phyloP scores from a whole-genome alignment of 1,284 basidiomycete genomes.

The Ceratorhiza oryzae-sativae region DNA sequence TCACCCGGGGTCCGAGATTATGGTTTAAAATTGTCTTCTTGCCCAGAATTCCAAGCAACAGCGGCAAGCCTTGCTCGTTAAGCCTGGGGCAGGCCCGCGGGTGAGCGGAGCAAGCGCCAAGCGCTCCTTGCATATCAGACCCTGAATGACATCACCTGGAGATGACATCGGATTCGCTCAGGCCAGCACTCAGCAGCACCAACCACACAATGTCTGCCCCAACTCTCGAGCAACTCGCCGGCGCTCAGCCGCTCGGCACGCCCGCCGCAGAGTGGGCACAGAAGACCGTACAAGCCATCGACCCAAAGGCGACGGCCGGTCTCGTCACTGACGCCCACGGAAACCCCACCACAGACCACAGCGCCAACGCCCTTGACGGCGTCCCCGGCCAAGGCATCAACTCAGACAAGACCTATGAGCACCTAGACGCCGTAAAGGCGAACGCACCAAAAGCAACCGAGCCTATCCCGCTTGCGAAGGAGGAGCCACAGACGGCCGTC shows the following conservation, averaged over 20 bases:
- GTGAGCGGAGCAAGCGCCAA: not conserved
- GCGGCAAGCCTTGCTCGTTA: too few species aligned
- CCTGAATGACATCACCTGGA: conserved; percentile 20
- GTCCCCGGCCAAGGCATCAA: conserved; percentile 13
- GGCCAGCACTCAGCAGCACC: not conserved
- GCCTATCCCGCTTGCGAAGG: not conserved
- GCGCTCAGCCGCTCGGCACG: conserved; percentile 12
- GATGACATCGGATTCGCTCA: conserved; percentile 1
- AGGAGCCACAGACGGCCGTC: not conserved
- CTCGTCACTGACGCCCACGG: conserved; percentile 28
- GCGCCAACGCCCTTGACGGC: conserved; percentile 6
- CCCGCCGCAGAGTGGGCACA: conserved; percentile 37
- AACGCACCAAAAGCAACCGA: conserved; percentile 11
- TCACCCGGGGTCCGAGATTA: too few species aligned
- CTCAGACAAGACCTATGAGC: conserved; percentile 7
- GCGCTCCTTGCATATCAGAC: not conserved
- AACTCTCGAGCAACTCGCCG: not conserved
- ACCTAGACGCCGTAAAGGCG: not conserved
- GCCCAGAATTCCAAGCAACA: too few species aligned
- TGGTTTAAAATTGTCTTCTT: too few species aligned
- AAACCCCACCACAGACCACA: conserved; percentile 11
- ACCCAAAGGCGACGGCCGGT: not conserved
- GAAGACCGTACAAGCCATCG: conserved; percentile 28
- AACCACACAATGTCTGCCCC: conserved; percentile 2
- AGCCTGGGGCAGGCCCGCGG: too few species aligned